phyloP scores from a whole-genome alignment of 73 alveolate genomes.

The Tetrahymena thermophila region DNA sequence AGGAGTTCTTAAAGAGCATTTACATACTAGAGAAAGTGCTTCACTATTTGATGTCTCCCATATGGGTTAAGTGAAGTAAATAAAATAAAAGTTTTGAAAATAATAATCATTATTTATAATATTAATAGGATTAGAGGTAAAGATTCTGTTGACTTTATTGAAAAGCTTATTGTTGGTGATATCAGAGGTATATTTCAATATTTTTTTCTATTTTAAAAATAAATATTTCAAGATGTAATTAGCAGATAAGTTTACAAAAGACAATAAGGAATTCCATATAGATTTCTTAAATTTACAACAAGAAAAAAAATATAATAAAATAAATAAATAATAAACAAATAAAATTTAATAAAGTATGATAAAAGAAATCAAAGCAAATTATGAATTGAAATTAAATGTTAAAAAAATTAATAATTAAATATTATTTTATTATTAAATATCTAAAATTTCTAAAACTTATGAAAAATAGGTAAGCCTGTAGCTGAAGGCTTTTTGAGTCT shows the following conservation, averaged over 20 bases:
- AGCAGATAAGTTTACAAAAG: too few relatives aligned
- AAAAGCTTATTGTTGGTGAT: slow-evolving; percentile 62
- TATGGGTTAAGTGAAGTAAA: slow-evolving; percentile 65
- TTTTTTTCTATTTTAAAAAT: neutral
- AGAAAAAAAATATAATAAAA: too few relatives aligned
- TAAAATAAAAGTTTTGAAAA: neutral
- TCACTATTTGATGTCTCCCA: slow-evolving; percentile 83
- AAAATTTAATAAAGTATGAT: neutral
- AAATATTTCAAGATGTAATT: neutral
- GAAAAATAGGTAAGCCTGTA: slow-evolving; percentile 32
- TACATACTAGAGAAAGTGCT: slow-evolving; percentile 57
- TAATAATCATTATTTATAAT: neutral
- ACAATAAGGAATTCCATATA: too few relatives aligned
- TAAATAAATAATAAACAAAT: too few relatives aligned
- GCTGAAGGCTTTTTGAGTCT: slow-evolving; percentile 69
- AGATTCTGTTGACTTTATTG: slow-evolving; percentile 59
- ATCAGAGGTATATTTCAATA: slow-evolving; percentile 9
- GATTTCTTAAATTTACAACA: neutral
- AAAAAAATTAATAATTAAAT: too few relatives aligned
- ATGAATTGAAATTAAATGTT: neutral
- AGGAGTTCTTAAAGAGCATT: slow-evolving; percentile 70
- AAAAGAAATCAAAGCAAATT: neutral
- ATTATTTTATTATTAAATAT: too few relatives aligned
- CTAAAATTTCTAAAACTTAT: neutral
- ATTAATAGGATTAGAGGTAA: slow-evolving; percentile 52